phyloP scores from a whole-genome alignment of 1,284 basidiomycete species.

The Leccinum ponderosum region DNA sequence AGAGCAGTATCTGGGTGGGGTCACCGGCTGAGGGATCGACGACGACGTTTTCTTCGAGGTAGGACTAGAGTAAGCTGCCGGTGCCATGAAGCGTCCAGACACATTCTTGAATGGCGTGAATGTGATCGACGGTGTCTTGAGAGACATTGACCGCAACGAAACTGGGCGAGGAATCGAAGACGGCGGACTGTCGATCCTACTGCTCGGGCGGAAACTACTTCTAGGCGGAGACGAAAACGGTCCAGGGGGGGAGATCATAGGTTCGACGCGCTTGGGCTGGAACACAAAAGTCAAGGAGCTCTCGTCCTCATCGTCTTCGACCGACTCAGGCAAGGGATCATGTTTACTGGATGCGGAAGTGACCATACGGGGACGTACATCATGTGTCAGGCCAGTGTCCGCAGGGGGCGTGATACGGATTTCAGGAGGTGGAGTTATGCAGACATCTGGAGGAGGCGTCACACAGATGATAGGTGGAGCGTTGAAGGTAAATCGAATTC shows the following conservation, averaged over 20 bases:
- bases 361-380: slow-evolving; percentile 10
- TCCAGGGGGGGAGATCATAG: slow-evolving; percentile 22
- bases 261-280: slow-evolving; percentile 10
- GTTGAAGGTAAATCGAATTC: slow-evolving; percentile 70
- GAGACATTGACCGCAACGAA: slow-evolving; percentile 35
- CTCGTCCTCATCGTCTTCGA: slow-evolving; percentile 36
- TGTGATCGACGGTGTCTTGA: slow-evolving; percentile 27
- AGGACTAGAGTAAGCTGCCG: slow-evolving; percentile 35
- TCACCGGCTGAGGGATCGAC: slow-evolving; percentile 52
- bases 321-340: slow-evolving; percentile 19
- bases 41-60: slow-evolving; percentile 53
- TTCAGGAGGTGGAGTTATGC: slow-evolving; percentile 36
- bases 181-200: slow-evolving; percentile 34
- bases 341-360: slow-evolving; percentile 5
- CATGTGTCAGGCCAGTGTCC: slow-evolving; percentile 13
- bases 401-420: slow-evolving; percentile 23
- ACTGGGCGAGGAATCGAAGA: slow-evolving; percentile 55
- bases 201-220: slow-evolving; percentile 8
- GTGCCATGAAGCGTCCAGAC: slow-evolving; percentile 21
- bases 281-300: slow-evolving; percentile 21
- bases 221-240: slow-evolving; percentile 14
- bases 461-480: slow-evolving; percentile 50
- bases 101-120: slow-evolving; percentile 25
- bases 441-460: slow-evolving; percentile 42
- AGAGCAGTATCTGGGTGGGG: slow-evolving; percentile 36